Conservation (phyloP, 2,329 filamentous ascomycete genomes). For the Pseudogymnoascus sp. region DNA sequence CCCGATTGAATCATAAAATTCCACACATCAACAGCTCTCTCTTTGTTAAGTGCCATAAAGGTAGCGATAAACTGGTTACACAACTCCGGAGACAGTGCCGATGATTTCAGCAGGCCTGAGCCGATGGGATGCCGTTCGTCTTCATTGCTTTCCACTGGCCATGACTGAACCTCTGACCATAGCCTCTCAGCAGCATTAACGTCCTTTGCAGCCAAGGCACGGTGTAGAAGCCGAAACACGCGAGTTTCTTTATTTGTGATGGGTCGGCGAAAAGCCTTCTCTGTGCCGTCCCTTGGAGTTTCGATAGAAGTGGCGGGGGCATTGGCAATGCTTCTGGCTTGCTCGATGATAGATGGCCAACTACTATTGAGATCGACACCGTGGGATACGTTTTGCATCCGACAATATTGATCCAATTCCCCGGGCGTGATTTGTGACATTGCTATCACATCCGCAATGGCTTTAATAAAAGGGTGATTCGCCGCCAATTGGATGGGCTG, state of each 20-base stretch:
- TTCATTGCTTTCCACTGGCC: constrained; percentile 17
- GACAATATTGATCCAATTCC: constrained; percentile 1
- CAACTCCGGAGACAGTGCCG: constrained; percentile 23
- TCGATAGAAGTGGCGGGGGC: background rate
- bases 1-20: constrained; percentile 47
- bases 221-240: constrained; percentile 14
- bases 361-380: background rate
- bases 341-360: background rate
- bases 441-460: background rate
- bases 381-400: background rate
- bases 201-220: constrained; percentile 21
- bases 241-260: constrained; percentile 8
- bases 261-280: constrained; percentile 8
- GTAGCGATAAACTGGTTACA: constrained; percentile 40
- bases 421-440: background rate
- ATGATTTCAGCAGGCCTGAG: background rate
- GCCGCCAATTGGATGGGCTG: background rate
- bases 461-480: constrained; percentile 3
- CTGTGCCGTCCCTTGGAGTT: background rate
- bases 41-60: constrained; percentile 37
- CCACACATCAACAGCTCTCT: constrained; percentile 46
- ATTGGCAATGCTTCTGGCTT: constrained; percentile 1
- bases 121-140: background rate
- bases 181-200: constrained; percentile 18
- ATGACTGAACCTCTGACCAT: constrained; percentile 21